Conservation (phyloP, 2,329 filamentous ascomycete species). For the Diaporthe capsici region DNA sequence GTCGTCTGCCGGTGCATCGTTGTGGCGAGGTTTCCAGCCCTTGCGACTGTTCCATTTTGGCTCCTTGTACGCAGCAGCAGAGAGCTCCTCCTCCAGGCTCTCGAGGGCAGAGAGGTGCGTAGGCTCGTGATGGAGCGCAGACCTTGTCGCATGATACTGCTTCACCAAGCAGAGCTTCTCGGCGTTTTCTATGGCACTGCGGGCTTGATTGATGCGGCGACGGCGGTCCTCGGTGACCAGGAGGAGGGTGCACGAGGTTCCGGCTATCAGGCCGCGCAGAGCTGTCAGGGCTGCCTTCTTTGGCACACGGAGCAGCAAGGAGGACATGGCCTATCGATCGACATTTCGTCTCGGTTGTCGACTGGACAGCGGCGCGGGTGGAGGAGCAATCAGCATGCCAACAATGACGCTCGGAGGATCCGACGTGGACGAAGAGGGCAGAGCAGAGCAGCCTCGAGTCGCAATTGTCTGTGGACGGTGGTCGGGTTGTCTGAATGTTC, state of each 20-base stretch:
- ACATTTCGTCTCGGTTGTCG: conserved; percentile 42
- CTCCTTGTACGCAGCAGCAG: neutral
- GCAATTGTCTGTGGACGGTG: neutral
- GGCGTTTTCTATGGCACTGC: conserved; percentile 56
- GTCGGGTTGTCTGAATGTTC: conserved; percentile 26
- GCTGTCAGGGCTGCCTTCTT: conserved; percentile 62
- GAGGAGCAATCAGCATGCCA: conserved; percentile 33
- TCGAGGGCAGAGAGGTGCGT: neutral
- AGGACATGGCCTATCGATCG: conserved; percentile 48
- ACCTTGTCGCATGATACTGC: conserved; percentile 53
- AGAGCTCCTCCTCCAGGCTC: conserved; percentile 22
- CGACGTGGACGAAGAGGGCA: neutral
- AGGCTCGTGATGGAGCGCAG: conserved; percentile 39
- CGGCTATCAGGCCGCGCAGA: conserved; percentile 59
- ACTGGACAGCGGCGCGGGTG: conserved; percentile 32
- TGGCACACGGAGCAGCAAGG: conserved; percentile 56
- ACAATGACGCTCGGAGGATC: neutral
- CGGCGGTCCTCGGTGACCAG: conserved; percentile 61
- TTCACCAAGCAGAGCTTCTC: conserved; percentile 55
- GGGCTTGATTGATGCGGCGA: conserved; percentile 58
- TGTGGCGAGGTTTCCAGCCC: neutral
- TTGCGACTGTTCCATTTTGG: neutral
- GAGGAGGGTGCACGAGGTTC: conserved; percentile 61
- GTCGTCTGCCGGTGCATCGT: neutral
- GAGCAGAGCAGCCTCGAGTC: neutral